phyloP scores from a whole-genome alignment of 2,329 filamentous ascomycete genomes.

The Colletotrichum godetiae region DNA sequence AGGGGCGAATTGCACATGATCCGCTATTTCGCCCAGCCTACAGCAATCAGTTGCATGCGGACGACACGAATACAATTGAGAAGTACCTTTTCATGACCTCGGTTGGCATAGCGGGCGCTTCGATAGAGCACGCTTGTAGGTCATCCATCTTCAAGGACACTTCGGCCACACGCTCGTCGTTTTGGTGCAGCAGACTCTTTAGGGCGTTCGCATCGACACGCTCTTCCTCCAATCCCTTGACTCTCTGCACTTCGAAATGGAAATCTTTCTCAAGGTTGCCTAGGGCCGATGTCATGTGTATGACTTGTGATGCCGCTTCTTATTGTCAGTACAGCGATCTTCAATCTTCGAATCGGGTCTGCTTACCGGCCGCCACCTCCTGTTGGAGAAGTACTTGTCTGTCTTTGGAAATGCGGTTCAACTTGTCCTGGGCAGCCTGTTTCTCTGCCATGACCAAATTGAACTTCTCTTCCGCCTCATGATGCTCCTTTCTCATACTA shows the following conservation, averaged over 20 bases:
- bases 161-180: background rate
- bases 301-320: background rate
- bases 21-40: slow-evolving; percentile 19
- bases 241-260: background rate
- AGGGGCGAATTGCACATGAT: background rate
- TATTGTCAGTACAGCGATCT: background rate
- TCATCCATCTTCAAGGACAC: slow-evolving; percentile 2
- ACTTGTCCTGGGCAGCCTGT: slow-evolving; percentile 25
- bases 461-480: slow-evolving; percentile 40
- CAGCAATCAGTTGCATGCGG: background rate
- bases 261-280: background rate
- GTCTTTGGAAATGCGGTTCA: background rate
- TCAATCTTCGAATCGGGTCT: background rate
- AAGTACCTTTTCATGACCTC: background rate
- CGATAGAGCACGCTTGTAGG: background rate
- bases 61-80: too few species aligned
- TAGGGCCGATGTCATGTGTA: background rate
- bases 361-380: background rate
- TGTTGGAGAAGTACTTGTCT: background rate
- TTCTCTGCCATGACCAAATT: slow-evolving; percentile 26
- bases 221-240: slow-evolving; percentile 1
- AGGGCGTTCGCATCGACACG: background rate
- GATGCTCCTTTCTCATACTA: slow-evolving; percentile 47
- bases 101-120: background rate
- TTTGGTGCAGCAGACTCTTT: background rate